Base-by-base conservation (phyloP, 306 rosid genomes). In the Glycine latifolia region DNA sequence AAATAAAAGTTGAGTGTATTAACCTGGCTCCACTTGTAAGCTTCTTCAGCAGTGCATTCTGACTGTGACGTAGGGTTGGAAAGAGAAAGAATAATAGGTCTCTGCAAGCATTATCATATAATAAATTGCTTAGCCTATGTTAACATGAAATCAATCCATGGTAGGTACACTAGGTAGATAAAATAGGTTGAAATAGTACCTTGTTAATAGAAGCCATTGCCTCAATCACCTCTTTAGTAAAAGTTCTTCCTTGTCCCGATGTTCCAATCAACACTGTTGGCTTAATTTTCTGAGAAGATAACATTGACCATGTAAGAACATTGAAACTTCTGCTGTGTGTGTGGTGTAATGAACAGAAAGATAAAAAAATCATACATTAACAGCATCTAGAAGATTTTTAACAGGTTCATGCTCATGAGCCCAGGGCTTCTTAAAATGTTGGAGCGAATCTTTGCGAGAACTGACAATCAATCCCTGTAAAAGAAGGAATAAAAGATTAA, bases 361-460 rank as follows among this genome's bases (percentile, higher is more conserved):
- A 77, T 63, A n/a, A 50, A 50, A 41, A 39, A 43, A 59, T 56
- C 89, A 53, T 74, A 94, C 99, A 8, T 91, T 91, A 71, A 95
- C 87, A 70, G 92, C 97, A 62, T 93, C 94, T 11, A 88, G 74
- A 9, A 95, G 99, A 44, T 79, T 67, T 46, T 47, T 82, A 70
- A 93, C 84, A 3, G 91, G 97, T 90, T 93, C 88, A 16, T 93
- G 98, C 41, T 95, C 96, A 73, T 91, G 98, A 68, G 97, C 99
- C 98, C 98, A 95, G 1, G 99, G 99, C 86, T 87, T 93, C 92
- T 95, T 95, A 84, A 95, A 95, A 74, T 91, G 97, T 88, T 95
- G 99, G 75, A 95, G 96, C 4, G 99, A 86, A 17, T 93, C 99
- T 88, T 80, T 83, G 13, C 98, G 96, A 48, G 98, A 93, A 84